Percentiles rank a stretch among this genome's conserved stretches.
Evolutionary conservation across 768 basidiomycete species (phyloP).

Genomic region (Russula sp.): DNA sequence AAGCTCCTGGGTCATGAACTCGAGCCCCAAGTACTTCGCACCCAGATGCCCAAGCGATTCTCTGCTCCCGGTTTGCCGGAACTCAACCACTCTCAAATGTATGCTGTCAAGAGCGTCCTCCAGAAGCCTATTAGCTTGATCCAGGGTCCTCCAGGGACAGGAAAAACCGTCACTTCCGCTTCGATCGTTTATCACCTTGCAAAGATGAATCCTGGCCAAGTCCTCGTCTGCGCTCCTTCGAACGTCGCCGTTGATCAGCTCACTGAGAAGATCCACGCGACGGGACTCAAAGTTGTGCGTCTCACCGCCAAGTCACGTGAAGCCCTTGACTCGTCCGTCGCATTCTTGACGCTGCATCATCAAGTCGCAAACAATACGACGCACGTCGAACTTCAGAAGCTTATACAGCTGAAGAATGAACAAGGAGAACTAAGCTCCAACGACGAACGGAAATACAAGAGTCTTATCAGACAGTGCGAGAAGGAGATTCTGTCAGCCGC

Average conservation of each 20-base stretch:
- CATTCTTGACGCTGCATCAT: constrained; percentile 91
- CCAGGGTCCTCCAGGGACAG: constrained; percentile 97
- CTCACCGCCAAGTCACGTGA: constrained; percentile 97
- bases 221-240: constrained; percentile 96
- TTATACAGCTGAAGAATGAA: constrained; percentile 96
- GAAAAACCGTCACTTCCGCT: constrained; percentile 98
- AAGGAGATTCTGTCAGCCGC: constrained; percentile 94
- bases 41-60: constrained; percentile 95
- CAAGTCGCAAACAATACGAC: constrained; percentile 97
- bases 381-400: constrained; percentile 94
- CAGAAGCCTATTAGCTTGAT: constrained; percentile 98
- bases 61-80: constrained; percentile 97
- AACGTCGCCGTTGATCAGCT: constrained; percentile 99
- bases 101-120: constrained; percentile 96
- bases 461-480: constrained; percentile 89
- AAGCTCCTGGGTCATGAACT: constrained; percentile 97
- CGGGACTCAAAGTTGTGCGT: constrained; percentile 97
- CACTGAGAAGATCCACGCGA: constrained; percentile 98
- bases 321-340: constrained; percentile 91
- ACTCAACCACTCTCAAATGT: constrained; percentile 99
- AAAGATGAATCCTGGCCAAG: constrained; percentile 99
- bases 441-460: constrained; percentile 98
- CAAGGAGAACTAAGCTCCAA: constrained; percentile 95
- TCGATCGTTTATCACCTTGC: constrained; percentile 98
- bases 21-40: constrained; percentile 84